These are phyloP conservation scores for Mycogone perniciosa DNA, from an alignment of 2,329 filamentous ascomycete species.

Conservation along the genomic window DNA sequence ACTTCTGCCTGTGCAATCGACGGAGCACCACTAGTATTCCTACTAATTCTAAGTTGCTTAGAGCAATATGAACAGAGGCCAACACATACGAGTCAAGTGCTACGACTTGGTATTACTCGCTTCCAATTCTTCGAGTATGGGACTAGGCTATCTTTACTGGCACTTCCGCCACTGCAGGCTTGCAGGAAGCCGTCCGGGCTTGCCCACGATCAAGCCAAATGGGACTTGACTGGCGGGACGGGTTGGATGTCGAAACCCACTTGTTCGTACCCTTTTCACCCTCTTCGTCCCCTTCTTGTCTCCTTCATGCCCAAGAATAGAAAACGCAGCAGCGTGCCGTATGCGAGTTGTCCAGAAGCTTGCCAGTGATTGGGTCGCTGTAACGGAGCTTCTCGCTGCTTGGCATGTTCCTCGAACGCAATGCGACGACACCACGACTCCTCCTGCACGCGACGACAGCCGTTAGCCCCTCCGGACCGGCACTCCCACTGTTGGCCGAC, in stretches of 20 bases:
- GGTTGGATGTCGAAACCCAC: conserved; percentile 1
- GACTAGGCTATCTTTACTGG: not conserved
- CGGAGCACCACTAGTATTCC: not conserved
- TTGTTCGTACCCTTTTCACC: conserved; percentile 2
- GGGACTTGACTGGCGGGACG: not conserved
- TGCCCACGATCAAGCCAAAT: not conserved
- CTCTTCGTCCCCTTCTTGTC: conserved; percentile 3
- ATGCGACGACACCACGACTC: conserved; percentile 8
- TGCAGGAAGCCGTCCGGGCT: not conserved
- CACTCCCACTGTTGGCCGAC: not conserved
- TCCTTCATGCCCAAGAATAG: conserved; percentile 6
- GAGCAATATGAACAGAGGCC: conserved; percentile 2
- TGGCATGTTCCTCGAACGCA: conserved; percentile 10
- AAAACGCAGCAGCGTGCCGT: conserved; percentile 1
- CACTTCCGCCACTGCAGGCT: not conserved
- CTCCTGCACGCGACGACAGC: conserved; percentile 7
- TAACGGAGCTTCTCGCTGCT: conserved; percentile 1
- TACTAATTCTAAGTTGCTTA: not conserved
- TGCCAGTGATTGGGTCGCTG: conserved; percentile 10
- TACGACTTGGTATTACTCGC: too few species aligned
- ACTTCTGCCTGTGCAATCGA: not conserved
- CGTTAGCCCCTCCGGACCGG: conserved; percentile 5
- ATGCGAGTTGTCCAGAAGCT: conserved; percentile 5
- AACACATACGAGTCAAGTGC: conserved; percentile 2
- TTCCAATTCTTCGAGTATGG: too few species aligned